phyloP scores from a whole-genome alignment of 352 stramenopile genomes.

The Globisporangium parvum region DNA sequence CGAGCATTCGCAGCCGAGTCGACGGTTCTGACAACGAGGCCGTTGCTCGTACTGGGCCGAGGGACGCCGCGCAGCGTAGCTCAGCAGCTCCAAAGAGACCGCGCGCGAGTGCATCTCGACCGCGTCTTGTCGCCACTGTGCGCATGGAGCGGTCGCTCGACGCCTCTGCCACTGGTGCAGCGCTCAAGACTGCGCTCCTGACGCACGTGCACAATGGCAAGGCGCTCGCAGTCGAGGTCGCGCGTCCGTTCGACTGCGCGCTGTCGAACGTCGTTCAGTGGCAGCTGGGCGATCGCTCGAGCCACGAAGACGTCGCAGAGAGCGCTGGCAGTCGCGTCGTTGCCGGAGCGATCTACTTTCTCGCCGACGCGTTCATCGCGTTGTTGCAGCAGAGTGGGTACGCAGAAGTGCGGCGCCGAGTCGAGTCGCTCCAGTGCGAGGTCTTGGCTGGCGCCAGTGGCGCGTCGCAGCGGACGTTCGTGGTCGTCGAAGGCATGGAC shows the following conservation, averaged over 20 bases:
- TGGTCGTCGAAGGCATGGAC: conserved; percentile 63
- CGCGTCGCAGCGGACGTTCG: conserved; percentile 24
- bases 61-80: not conserved
- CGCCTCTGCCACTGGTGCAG: conserved; percentile 24
- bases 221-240: conserved; percentile 28
- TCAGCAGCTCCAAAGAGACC: not conserved
- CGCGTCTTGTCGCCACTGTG: conserved; percentile 21
- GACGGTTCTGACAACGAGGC: not conserved
- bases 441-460: not conserved
- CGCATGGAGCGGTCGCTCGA: conserved; percentile 40
- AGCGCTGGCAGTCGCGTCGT: not conserved
- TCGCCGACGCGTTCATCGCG: conserved; percentile 32
- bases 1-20: not conserved
- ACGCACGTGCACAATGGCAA: conserved; percentile 57
- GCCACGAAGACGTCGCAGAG: not conserved
- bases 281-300: conserved; percentile 17
- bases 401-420: conserved; percentile 23
- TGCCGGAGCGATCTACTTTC: conserved; percentile 34
- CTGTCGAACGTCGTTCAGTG: conserved; percentile 30
- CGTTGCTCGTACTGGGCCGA: not conserved
- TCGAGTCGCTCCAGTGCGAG: conserved; percentile 24
- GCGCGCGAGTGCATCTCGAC: not conserved
- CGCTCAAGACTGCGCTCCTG: conserved; percentile 34
- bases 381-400: conserved; percentile 33
- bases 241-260: conserved; percentile 23